These are phyloP conservation scores for Penicillium sp. DNA, from an alignment of 2,329 filamentous ascomycete species.

Conservation along the genomic window DNA sequence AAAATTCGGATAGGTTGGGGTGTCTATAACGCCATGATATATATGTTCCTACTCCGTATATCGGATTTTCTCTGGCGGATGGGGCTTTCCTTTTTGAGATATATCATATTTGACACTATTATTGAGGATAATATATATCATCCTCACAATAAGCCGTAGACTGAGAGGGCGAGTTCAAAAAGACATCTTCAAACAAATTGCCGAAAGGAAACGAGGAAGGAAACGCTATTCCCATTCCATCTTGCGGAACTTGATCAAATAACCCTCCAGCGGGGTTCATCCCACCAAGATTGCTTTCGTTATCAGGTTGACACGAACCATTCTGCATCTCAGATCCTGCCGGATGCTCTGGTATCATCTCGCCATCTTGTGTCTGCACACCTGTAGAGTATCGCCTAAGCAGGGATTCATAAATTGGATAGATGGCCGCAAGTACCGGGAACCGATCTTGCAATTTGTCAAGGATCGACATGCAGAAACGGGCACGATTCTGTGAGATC, in stretches of 20 bases:
- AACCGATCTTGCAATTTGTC: slow-evolving; percentile 21
- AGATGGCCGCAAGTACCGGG: slow-evolving; percentile 16
- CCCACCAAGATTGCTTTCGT: neutral
- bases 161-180: slow-evolving; percentile 7
- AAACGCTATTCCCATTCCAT: slow-evolving; percentile 3
- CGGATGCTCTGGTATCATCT: neutral
- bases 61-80: no score
- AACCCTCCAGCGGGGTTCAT: neutral
- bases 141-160: neutral
- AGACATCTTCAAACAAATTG: slow-evolving; percentile 13
- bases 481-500: slow-evolving; percentile 26
- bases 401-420: slow-evolving; percentile 13
- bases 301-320: neutral
- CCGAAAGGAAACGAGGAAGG: slow-evolving; percentile 14
- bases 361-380: neutral
- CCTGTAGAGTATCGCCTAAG: neutral
- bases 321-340: neutral
- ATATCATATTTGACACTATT: neutral
- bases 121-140: neutral
- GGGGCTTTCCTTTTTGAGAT: neutral
- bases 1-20: no score
- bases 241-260: slow-evolving; percentile 11
- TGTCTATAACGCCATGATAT: no score
- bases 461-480: slow-evolving; percentile 25
- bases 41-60: no score